A percentile compares a stretch with the other conserved stretches of the same genome.
phyloP scores from a whole-genome alignment of 2,329 filamentous ascomycete genomes.

The Aspergillus ustus region DNA sequence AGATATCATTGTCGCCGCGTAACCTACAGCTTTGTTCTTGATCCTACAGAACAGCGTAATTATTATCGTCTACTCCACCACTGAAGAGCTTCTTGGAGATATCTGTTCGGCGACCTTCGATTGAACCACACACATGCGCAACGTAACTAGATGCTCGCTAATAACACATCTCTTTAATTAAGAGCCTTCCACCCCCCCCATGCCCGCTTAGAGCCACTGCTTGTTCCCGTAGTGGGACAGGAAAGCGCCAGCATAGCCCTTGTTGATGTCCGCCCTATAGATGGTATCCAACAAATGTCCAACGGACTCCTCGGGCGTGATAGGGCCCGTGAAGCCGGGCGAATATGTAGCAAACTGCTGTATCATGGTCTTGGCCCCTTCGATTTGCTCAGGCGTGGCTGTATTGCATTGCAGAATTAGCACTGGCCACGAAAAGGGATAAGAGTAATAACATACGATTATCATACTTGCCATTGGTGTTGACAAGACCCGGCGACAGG shows the following conservation, averaged over 20 bases:
- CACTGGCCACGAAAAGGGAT: conserved; percentile 20
- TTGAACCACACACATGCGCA: too few relatives aligned
- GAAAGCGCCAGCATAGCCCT: conserved; percentile 54
- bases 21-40: too few relatives aligned
- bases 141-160: neutral
- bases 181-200: too few relatives aligned
- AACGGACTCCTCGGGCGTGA: conserved; percentile 45
- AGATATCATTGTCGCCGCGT: too few relatives aligned
- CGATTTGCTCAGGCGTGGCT: neutral
- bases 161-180: neutral
- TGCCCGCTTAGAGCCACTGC: conserved; percentile 59
- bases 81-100: too few relatives aligned
- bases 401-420: neutral
- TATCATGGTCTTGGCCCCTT: conserved; percentile 20
- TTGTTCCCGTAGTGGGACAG: conserved; percentile 51
- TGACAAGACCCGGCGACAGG: conserved; percentile 58
- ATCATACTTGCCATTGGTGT: conserved; percentile 41
- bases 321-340: conserved; percentile 46
- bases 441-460: conserved; percentile 26
- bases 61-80: neutral
- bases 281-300: conserved; percentile 33
- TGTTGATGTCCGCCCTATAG: conserved; percentile 49
- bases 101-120: too few relatives aligned
- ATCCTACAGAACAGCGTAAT: too few relatives aligned
- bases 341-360: conserved; percentile 43